Evolutionary conservation across 352 stramenopile genomes (phyloP).

Genomic region (Peronosclerospora sorghi): DNA sequence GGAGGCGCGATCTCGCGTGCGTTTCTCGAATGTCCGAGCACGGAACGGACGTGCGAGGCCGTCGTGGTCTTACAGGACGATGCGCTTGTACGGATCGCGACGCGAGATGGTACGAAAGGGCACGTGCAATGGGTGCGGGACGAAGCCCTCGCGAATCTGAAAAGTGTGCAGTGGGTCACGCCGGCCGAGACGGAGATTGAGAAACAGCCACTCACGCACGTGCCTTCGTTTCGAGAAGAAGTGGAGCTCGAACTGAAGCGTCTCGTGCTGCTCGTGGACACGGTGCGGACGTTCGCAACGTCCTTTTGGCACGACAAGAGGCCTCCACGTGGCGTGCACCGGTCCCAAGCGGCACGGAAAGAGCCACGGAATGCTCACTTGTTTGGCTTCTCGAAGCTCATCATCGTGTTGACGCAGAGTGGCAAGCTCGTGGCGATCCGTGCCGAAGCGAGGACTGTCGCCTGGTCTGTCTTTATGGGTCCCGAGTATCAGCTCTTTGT

Average conservation of each 20-base stretch:
- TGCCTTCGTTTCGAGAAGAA: slow-evolving; percentile 66
- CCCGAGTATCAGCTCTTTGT: slow-evolving; percentile 64
- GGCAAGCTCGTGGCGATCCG: slow-evolving; percentile 74
- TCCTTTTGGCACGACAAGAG: slow-evolving; percentile 38
- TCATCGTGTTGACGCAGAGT: slow-evolving; percentile 59
- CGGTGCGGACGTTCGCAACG: slow-evolving; percentile 33
- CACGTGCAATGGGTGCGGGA: slow-evolving; percentile 68
- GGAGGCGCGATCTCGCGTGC: slow-evolving; percentile 35
- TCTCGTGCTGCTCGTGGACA: slow-evolving; percentile 38
- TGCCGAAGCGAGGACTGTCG: slow-evolving; percentile 59
- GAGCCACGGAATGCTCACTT: slow-evolving; percentile 59
- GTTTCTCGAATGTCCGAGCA: slow-evolving; percentile 45
- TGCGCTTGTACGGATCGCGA: slow-evolving; percentile 48
- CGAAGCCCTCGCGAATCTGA: slow-evolving; percentile 67
- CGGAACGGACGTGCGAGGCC: slow-evolving; percentile 45
- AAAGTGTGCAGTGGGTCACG: slow-evolving; percentile 67
- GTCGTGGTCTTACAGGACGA: slow-evolving; percentile 67
- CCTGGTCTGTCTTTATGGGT: slow-evolving; percentile 60
- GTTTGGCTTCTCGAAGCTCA: slow-evolving; percentile 80
- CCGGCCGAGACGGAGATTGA: slow-evolving; percentile 68
- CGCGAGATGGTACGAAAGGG: slow-evolving; percentile 8
- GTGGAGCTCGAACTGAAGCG: slow-evolving; percentile 46
- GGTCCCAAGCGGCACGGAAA: slow-evolving; percentile 31
- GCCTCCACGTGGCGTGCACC: slow-evolving; percentile 13
- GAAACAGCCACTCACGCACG: slow-evolving; percentile 54